Evolutionary conservation across 139 green algal genomes (phyloP).

Genomic region (Eudorina sp.): DNA sequence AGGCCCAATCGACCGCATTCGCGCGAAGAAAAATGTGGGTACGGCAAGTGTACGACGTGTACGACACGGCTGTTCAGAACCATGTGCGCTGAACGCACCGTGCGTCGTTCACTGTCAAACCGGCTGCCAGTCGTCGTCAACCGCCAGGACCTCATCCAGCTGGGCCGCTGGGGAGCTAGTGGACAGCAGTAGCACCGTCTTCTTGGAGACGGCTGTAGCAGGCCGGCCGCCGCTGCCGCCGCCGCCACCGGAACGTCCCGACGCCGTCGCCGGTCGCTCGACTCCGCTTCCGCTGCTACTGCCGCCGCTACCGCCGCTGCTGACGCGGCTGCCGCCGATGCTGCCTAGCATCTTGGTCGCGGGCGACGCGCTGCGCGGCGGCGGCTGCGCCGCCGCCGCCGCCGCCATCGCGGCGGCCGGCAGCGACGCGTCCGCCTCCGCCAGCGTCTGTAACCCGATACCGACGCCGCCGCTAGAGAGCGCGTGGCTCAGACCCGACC

Average conservation of each 20-base stretch:
- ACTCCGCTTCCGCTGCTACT: not conserved
- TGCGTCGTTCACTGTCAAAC: too few relatives aligned
- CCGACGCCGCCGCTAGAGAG: not conserved
- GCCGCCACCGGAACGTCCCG: not conserved
- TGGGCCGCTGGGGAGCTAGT: not conserved
- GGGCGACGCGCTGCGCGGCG: not conserved
- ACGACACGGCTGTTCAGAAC: too few relatives aligned
- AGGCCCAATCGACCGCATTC: too few relatives aligned
- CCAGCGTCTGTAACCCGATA: not conserved
- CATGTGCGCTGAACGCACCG: too few relatives aligned
- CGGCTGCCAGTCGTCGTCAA: conserved; percentile 46
- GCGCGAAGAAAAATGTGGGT: too few relatives aligned
- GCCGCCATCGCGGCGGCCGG: not conserved
- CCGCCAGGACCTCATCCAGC: conserved; percentile 5
- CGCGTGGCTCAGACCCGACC: not conserved
- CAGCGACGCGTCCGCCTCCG: not conserved
- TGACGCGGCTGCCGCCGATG: not conserved
- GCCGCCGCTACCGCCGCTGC: not conserved
- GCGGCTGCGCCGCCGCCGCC: not conserved
- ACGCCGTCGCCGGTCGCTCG: not conserved
- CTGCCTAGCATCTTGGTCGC: not conserved
- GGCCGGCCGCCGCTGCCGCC: not conserved
- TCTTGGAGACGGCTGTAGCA: not conserved
- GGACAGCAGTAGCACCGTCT: conserved; percentile 36
- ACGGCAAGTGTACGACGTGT: too few relatives aligned